Base-by-base conservation (phyloP, 257 asterid species). In the Henckelia pumila region DNA sequence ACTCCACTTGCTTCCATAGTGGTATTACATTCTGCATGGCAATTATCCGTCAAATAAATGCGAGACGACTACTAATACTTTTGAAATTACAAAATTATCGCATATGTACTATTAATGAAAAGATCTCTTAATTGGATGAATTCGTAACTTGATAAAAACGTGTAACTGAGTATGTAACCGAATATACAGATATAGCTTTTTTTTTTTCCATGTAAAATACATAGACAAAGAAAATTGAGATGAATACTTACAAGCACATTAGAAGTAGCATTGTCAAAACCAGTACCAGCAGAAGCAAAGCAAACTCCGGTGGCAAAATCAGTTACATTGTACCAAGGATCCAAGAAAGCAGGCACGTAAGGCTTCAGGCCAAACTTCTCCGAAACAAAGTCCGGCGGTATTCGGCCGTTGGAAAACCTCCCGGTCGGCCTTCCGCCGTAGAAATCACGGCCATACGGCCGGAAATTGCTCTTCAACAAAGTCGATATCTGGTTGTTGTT, bases 241-340 rank as follows among this genome's bases (percentile, higher is more conserved):
- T 30, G 35, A 13, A 5, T 11, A 75, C 95, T 89, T 77, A 89
- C 98, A 4, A 92, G 94, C 8, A 92, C 97, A 57, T 68, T 73
- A 30, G 97, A 88, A 50, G 97, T 91, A 0, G 86, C 85, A 59
- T 88, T 88, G 44, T 91, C 97, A 66, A 70, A 91, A 11, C 97
- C 97, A 9, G 95, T 86, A 8, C 97, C 96, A 23, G 97, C 97
- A 13, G 97, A 91, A 77, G 97, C 97, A 73, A 91, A 91, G 79
- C 89, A 86, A 71, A 89, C 96, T 21, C 98, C 98, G 1, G 1
- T 8, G 1, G 91, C 92, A 53, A 93, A 93, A 66, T 93, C 98
- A 3, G 95, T 56, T 0, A 93, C 77, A n/a, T 73, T 81, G 44
- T 73, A 89, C 72, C 29, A 66, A 1, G 93, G 87, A 71, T 92